Conservation (phyloP, 2,329 filamentous ascomycete genomes). For the Verticillium nubilum region DNA sequence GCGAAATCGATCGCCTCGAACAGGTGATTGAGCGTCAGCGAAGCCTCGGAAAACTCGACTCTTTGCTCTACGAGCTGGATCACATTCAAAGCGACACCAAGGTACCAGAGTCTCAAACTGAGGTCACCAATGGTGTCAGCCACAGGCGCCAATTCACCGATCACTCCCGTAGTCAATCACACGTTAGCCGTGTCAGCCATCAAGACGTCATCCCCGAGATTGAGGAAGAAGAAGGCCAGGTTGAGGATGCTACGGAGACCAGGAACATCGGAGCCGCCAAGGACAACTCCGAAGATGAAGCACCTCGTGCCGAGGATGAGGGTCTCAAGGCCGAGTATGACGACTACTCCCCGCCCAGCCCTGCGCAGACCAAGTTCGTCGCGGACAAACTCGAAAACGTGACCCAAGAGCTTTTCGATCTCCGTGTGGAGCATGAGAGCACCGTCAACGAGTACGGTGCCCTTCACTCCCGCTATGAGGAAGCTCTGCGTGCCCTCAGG, state of each 20-base stretch:
- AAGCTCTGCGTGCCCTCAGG: conserved; percentile 74
- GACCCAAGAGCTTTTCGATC: conserved; percentile 84
- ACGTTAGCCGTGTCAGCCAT: conserved; percentile 48
- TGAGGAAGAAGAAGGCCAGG: conserved; percentile 33
- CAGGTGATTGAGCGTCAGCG: conserved; percentile 93
- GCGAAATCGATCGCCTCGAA: conserved; percentile 89
- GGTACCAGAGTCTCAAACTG: conserved; percentile 28
- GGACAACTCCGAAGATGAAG: background rate
- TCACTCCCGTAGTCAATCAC: conserved; percentile 50
- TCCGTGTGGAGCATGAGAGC: conserved; percentile 84
- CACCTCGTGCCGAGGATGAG: conserved; percentile 6
- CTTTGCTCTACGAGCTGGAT: conserved; percentile 85
- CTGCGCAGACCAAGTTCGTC: conserved; percentile 78
- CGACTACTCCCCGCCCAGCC: conserved; percentile 55
- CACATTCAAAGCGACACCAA: conserved; percentile 60
- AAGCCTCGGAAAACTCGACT: conserved; percentile 91
- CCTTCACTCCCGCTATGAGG: conserved; percentile 84
- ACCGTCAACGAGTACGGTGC: conserved; percentile 76
- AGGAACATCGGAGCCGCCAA: conserved; percentile 1
- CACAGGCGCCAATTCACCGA: conserved; percentile 40
- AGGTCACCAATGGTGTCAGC: conserved; percentile 31
- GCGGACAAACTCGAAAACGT: conserved; percentile 89
- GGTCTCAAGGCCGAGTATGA: conserved; percentile 4
- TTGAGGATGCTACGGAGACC: conserved; percentile 7
- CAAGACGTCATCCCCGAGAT: conserved; percentile 50